Evolutionary conservation across 2,329 filamentous ascomycete species (phyloP).

Genomic region (Simplicillium sp.): DNA sequence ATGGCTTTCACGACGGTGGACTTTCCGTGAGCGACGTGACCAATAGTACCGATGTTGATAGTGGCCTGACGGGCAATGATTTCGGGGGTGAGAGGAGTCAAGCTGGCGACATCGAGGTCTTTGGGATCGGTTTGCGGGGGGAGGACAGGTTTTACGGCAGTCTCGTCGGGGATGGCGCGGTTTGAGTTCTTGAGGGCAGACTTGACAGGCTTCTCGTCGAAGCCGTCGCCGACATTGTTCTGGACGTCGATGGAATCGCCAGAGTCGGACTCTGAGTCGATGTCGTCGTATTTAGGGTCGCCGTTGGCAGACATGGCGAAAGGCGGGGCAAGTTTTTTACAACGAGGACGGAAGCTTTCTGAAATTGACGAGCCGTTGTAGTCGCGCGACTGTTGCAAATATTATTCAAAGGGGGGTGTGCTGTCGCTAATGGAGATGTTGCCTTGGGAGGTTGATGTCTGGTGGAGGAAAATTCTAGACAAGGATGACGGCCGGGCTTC

Average conservation of each 20-base stretch:
- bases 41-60: slow-evolving; percentile 98
- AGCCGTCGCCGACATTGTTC: slow-evolving; percentile 47
- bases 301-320: slow-evolving; percentile 44
- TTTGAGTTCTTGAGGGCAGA: slow-evolving; percentile 72
- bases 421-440: slow-evolving; percentile 8
- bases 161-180: slow-evolving; percentile 45
- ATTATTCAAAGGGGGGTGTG: too few species aligned
- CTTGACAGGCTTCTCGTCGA: slow-evolving; percentile 62
- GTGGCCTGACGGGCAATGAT: slow-evolving; percentile 97
- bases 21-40: slow-evolving; percentile 97
- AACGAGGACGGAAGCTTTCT: too few species aligned
- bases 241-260: slow-evolving; percentile 55
- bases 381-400: too few species aligned
- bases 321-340: slow-evolving; percentile 16
- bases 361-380: too few species aligned
- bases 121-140: slow-evolving; percentile 91
- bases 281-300: slow-evolving; percentile 59
- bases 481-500: background rate
- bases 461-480: slow-evolving; percentile 6
- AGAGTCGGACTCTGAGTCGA: slow-evolving; percentile 62
- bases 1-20: slow-evolving; percentile 99
- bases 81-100: slow-evolving; percentile 84
- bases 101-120: slow-evolving; percentile 69
- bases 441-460: slow-evolving; percentile 12
- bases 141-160: slow-evolving; percentile 41